These are phyloP conservation scores for Rhizopogon vulgaris DNA, from an alignment of 768 basidiomycete genomes.

Conservation along the genomic window DNA sequence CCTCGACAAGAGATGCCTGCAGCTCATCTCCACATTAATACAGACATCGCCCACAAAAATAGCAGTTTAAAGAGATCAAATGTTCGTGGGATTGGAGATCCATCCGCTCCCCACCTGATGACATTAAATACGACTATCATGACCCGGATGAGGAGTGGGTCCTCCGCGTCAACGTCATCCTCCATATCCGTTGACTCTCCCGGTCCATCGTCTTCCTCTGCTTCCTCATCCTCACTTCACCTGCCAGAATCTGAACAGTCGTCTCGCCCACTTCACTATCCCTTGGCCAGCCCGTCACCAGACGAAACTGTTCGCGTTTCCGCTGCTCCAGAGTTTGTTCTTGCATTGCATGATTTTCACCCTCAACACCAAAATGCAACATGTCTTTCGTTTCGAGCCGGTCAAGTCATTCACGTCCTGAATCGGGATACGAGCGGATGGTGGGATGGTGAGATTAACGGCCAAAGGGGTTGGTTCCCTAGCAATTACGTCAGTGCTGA, in stretches of 20 bases:
- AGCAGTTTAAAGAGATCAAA: constrained; percentile 27
- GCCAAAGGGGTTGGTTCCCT: constrained; percentile 93
- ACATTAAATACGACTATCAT: constrained; percentile 5
- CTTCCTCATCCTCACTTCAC: constrained; percentile 42
- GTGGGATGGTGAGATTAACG: constrained; percentile 97
- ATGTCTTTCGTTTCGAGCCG: constrained; percentile 84
- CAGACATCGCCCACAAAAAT: constrained; percentile 30
- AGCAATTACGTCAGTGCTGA: constrained; percentile 88
- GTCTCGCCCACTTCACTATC: constrained; percentile 6
- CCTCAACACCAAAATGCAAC: constrained; percentile 68
- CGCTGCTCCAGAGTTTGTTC: constrained; percentile 60
- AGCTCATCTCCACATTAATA: constrained; percentile 42
- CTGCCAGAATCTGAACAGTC: constrained; percentile 31
- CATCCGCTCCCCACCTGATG: constrained; percentile 14
- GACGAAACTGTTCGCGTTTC: constrained; percentile 44
- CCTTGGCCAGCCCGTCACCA: constrained; percentile 31
- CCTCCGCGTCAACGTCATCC: constrained; percentile 52
- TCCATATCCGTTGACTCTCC: constrained; percentile 54
- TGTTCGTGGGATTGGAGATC: constrained; percentile 18
- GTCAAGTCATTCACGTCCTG: constrained; percentile 87
- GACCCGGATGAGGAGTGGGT: constrained; percentile 40
- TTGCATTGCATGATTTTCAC: constrained; percentile 88
- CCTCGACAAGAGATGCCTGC: constrained; percentile 32
- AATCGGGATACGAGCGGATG: constrained; percentile 86
- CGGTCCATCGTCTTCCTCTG: constrained; percentile 48